Base-by-base conservation (phyloP, 768 basidiomycete genomes). In the Paxillus involutus region DNA sequence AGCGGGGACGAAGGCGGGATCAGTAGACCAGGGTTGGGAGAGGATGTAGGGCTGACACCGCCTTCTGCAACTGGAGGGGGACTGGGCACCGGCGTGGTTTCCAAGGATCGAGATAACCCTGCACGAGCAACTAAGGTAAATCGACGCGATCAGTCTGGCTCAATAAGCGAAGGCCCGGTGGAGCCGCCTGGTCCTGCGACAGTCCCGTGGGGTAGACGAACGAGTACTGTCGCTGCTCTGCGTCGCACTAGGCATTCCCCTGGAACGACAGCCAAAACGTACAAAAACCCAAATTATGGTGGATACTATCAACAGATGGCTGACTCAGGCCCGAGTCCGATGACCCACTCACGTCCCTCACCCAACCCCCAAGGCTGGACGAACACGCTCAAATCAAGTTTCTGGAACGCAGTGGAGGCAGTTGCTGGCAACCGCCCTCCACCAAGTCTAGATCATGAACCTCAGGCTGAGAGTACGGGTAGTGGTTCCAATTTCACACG, bases 351-450 rank as follows among this genome's bases (percentile, higher is more conserved):
- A 6, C 21, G 52, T 13, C 42, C 43, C 14, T 40, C 36, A 9
- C 24, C 42, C 3, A 74, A 63, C 26, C 21, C 50, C 14, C 44
- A 72, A 7, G 66, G 73, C 21, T 81, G 80, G 80, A 73, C 74
- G 10, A 59, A 68, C 16, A 71, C 74, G 21, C 47, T 81, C 59
- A 74, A 65, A 53, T 74, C 75, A 16, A 77, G 77, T 35, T 63
- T 83, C 11, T 73, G 77, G 48, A 73, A 74, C 50, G 80, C 79
- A 6, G 75, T 83, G 59, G 79, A 77, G 59, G 71, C 76, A 2
- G 77, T 83, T 47, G 75, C 79, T 39, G 71, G 76, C n/a, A 76
- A 66, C 57, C 59, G 79, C 26, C 59, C 72, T n/a, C 35, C 54
- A 21, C 53, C 53, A 24, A 51, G 55, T 0, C 37, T 51, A 17